Percentiles rank a stretch among this genome's conserved stretches.
Conservation (phyloP, 192 early-diverging fungal genomes). For the Gaertneriomyces semiglobifer region DNA sequence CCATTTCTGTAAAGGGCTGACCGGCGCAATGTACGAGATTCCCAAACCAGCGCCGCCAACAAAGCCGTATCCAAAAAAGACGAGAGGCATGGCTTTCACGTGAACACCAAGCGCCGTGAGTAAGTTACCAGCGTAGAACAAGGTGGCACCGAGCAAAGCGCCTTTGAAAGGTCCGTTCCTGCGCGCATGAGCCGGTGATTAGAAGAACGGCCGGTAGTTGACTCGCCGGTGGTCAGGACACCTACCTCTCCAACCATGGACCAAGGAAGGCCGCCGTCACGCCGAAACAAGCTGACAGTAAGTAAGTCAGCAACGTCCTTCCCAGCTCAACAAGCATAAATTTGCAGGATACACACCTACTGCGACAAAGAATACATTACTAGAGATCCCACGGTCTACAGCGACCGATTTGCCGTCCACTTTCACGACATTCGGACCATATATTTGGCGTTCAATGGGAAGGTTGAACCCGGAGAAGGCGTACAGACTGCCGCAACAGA, state of each 20-base stretch:
- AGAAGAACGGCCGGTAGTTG: too few species aligned
- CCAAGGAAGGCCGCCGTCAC: constrained; percentile 67
- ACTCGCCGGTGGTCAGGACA: too few species aligned
- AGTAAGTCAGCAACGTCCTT: too few species aligned
- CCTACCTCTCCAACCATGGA: constrained; percentile 69
- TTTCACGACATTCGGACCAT: constrained; percentile 27
- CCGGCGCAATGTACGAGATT: constrained; percentile 71
- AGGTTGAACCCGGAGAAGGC: constrained; percentile 75
- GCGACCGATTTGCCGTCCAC: constrained; percentile 13
- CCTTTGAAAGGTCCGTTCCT: constrained; percentile 63
- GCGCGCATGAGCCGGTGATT: too few species aligned
- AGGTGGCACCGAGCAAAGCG: constrained; percentile 54
- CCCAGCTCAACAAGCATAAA: too few species aligned
- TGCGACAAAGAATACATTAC: constrained; percentile 73
- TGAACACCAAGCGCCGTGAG: constrained; percentile 50
- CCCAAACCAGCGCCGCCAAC: constrained; percentile 69
- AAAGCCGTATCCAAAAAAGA: constrained; percentile 65
- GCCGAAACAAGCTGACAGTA: constrained; percentile 45
- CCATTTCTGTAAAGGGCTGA: constrained; percentile 75
- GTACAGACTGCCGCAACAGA: constrained; percentile 69
- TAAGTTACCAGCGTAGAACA: constrained; percentile 71
- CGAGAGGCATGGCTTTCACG: constrained; percentile 49
- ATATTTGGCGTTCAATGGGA: constrained; percentile 61
- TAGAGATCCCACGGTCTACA: constrained; percentile 46
- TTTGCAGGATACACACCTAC: constrained; percentile 44